These are phyloP conservation scores for Raphanus hybrid DNA, from an alignment of 441 rosid species.

Conservation along the genomic window DNA sequence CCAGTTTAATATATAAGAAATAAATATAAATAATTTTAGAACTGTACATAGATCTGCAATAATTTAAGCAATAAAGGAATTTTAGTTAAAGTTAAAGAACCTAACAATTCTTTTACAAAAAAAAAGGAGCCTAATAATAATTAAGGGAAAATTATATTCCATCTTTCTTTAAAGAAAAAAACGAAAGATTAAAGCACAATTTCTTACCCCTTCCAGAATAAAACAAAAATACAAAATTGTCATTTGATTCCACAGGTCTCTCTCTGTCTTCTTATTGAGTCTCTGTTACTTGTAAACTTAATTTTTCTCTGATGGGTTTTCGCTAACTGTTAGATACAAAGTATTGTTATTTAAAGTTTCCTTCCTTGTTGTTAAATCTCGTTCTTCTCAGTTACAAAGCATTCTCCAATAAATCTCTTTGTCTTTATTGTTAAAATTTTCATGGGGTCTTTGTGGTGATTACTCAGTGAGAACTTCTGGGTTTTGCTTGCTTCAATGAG, in stretches of 20 bases:
- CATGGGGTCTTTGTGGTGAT: conserved; percentile 31
- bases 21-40: background rate
- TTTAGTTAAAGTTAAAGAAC: conserved; percentile 9
- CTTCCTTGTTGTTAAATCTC: conserved; percentile 29
- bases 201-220: conserved; percentile 18
- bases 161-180: conserved; percentile 17
- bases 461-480: conserved; percentile 43
- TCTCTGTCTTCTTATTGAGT: conserved; percentile 33
- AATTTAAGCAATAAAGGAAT: background rate
- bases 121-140: background rate
- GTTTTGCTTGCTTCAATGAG: conserved; percentile 38
- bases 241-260: conserved; percentile 72
- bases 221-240: conserved; percentile 45
- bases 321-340: conserved; percentile 43
- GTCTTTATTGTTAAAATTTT: conserved; percentile 19
- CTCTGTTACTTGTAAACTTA: conserved; percentile 38
- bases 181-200: conserved; percentile 13
- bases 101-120: background rate
- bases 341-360: conserved; percentile 42
- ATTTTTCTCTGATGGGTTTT: conserved; percentile 57
- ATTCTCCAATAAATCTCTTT: conserved; percentile 16
- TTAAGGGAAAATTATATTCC: background rate
- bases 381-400: conserved; percentile 21
- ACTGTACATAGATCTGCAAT: conserved; percentile 2
- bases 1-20: conserved; percentile 13